Conservation (phyloP, 1,284 basidiomycete genomes). For the Puccinia novopanici region DNA sequence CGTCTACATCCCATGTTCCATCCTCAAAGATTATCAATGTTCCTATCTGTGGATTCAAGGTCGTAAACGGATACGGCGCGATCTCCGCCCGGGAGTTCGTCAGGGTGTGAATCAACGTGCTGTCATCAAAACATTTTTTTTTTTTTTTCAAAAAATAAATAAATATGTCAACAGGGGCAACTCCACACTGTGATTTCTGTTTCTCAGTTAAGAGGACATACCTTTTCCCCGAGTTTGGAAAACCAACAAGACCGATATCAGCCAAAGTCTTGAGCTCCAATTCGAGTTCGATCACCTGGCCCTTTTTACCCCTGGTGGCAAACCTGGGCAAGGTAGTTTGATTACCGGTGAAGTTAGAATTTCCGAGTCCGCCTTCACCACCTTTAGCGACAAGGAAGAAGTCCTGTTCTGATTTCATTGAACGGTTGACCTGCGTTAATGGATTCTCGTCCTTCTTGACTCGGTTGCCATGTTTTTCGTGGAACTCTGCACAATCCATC, state of each 20-base stretch:
- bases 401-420: conserved; percentile 53
- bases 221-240: conserved; percentile 80
- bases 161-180: not conserved
- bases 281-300: conserved; percentile 77
- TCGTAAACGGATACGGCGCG: conserved; percentile 90
- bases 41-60: conserved; percentile 90
- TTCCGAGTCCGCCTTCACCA: conserved; percentile 82
- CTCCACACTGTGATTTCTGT: not conserved
- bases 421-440: conserved; percentile 1
- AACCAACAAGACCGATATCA: conserved; percentile 90
- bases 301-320: conserved; percentile 68
- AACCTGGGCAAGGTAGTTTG: conserved; percentile 60
- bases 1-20: conserved; percentile 66
- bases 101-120: conserved; percentile 80
- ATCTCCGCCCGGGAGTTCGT: conserved; percentile 86
- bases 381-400: conserved; percentile 74
- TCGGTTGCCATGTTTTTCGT: conserved; percentile 65
- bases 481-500: conserved; percentile 55
- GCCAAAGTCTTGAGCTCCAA: conserved; percentile 94
- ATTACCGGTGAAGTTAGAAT: conserved; percentile 64
- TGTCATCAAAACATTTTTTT: conserved; percentile 56
- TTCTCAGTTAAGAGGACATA: conserved; percentile 39
- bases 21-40: conserved; percentile 78
- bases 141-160: not conserved
- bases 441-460: not conserved